A percentile compares a stretch with the other conserved stretches of the same genome.
Evolutionary conservation across 2,329 filamentous ascomycete species (phyloP).

Genomic region (Pezicula carpinea): DNA sequence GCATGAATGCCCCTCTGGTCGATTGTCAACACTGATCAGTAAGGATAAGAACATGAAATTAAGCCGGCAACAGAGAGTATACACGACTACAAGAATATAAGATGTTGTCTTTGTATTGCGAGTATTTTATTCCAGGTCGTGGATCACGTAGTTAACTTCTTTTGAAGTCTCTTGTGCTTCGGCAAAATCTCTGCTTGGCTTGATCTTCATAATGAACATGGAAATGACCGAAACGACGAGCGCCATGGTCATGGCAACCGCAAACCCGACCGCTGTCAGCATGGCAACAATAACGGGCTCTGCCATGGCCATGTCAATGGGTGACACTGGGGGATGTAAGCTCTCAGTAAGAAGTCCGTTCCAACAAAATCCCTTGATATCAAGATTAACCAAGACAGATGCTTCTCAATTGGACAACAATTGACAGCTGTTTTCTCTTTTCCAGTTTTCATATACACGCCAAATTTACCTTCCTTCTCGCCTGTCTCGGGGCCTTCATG

Average conservation of each 20-base stretch:
- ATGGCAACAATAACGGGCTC: not conserved
- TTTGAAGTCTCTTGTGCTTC: too few relatives aligned
- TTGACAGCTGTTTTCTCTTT: constrained; percentile 19
- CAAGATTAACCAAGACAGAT: constrained; percentile 11
- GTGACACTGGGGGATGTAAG: constrained; percentile 12
- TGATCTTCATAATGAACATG: constrained; percentile 3
- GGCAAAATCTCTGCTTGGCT: not conserved
- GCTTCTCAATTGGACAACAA: constrained; percentile 21
- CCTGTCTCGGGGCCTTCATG: constrained; percentile 16
- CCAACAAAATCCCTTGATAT: too few relatives aligned
- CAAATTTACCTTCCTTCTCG: constrained; percentile 15
- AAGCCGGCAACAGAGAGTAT: not conserved
- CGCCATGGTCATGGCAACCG: not conserved
- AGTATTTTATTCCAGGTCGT: too few relatives aligned
- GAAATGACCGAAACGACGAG: not conserved
- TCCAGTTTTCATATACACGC: constrained; percentile 16
- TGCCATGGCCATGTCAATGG: constrained; percentile 15
- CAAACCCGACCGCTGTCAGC: not conserved
- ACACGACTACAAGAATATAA: not conserved
- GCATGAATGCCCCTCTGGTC: not conserved
- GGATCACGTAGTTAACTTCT: too few relatives aligned
- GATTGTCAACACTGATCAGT: not conserved
- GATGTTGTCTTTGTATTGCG: too few relatives aligned
- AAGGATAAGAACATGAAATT: not conserved
- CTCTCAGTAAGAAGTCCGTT: constrained; percentile 13